phyloP scores from a whole-genome alignment of 441 rosid species.

The Metrosideros polymorpha region DNA sequence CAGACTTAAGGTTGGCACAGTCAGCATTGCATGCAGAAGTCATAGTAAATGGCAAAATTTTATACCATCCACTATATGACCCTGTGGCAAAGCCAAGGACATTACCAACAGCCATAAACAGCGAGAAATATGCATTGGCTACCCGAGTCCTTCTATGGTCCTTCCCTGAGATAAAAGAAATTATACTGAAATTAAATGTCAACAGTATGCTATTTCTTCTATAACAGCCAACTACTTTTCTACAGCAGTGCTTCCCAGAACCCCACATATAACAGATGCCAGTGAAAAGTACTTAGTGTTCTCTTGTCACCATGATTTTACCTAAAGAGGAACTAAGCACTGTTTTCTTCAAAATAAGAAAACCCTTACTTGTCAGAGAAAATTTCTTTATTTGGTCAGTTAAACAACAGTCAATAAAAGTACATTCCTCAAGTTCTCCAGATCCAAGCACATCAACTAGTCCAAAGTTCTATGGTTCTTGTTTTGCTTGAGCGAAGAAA shows the following conservation, averaged over 20 bases:
- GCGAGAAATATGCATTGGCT: conserved; percentile 93
- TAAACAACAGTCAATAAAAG: not conserved
- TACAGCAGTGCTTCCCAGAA: not conserved
- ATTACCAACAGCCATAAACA: conserved; percentile 93
- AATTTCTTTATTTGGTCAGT: not conserved
- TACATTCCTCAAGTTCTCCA: not conserved
- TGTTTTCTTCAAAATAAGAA: not conserved
- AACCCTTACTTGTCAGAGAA: not conserved
- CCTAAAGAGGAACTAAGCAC: not conserved
- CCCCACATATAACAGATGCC: not conserved
- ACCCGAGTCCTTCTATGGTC: conserved; percentile 89
- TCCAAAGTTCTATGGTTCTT: not conserved
- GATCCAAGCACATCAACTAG: not conserved
- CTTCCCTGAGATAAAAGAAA: conserved; percentile 47
- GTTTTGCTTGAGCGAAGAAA: not conserved
- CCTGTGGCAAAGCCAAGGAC: conserved; percentile 94
- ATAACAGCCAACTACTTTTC: not conserved
- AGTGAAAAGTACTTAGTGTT: not conserved
- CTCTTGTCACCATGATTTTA: not conserved
- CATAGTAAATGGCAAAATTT: conserved; percentile 64
- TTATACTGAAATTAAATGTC: conserved; percentile 7
- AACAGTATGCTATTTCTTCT: not conserved
- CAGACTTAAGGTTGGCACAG: conserved; percentile 95
- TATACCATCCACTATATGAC: conserved; percentile 81
- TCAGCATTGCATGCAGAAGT: conserved; percentile 64